These are phyloP conservation scores for Phytophthora capsici DNA, from an alignment of 352 stramenopile species.

Conservation along the genomic window DNA sequence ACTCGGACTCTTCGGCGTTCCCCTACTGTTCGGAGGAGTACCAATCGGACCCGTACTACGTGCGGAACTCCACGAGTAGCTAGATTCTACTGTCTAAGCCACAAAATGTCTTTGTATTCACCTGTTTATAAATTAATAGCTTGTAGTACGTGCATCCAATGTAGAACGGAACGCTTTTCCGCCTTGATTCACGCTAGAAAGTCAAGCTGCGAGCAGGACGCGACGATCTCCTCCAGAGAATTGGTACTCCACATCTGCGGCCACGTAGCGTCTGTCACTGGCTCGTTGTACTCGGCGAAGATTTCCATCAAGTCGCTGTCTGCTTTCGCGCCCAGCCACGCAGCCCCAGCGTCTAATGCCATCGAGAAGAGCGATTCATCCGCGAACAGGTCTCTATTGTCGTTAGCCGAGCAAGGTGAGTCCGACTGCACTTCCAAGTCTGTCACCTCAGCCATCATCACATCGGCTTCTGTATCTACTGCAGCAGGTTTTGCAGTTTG, in stretches of 20 bases:
- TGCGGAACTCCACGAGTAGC: conserved; percentile 29
- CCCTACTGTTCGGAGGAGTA: conserved; percentile 60
- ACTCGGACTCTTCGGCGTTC: conserved; percentile 40
- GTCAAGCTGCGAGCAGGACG: conserved; percentile 40
- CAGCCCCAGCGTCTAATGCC: conserved; percentile 15
- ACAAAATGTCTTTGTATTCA: no score
- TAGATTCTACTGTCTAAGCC: neutral
- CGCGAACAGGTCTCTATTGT: conserved; percentile 35
- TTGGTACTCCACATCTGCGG: conserved; percentile 62
- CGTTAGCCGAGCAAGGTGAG: conserved; percentile 37
- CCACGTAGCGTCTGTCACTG: conserved; percentile 34
- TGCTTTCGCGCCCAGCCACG: conserved; percentile 19
- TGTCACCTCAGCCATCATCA: conserved; percentile 14
- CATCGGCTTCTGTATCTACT: conserved; percentile 1
- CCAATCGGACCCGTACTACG: conserved; percentile 55
- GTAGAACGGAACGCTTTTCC: conserved; percentile 5
- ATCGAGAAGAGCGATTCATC: conserved; percentile 36
- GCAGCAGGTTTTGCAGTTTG: neutral
- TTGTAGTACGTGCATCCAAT: conserved; percentile 25
- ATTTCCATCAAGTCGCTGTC: conserved; percentile 43
- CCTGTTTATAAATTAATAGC: no score
- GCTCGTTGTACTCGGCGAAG: conserved; percentile 50
- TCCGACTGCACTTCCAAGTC: conserved; percentile 29
- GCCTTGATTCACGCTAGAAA: conserved; percentile 25
- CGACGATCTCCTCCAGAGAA: conserved; percentile 50